A percentile compares a stretch with the other conserved stretches of the same genome.
Conservation (phyloP, 139 green algal species). For the Micromonas commoda region DNA sequence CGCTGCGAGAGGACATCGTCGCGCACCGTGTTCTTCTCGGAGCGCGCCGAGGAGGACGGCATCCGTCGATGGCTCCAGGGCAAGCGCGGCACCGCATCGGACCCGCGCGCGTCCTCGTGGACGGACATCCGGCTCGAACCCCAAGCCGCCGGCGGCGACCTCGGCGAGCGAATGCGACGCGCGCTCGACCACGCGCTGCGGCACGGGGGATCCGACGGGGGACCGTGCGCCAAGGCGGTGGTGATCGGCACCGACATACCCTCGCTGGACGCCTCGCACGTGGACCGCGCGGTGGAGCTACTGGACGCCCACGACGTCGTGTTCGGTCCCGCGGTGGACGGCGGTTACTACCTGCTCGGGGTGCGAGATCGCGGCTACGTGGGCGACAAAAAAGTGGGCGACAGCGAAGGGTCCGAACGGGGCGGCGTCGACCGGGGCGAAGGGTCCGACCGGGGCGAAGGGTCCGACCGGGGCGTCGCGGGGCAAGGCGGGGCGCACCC, state of each 20-base stretch:
- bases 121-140: neutral
- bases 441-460: neutral
- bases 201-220: neutral
- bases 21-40: neutral
- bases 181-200: neutral
- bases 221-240: neutral
- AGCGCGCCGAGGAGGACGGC: neutral
- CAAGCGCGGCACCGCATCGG: neutral
- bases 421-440: neutral
- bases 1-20: neutral
- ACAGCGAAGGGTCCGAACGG: too few relatives aligned
- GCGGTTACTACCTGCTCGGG: neutral
- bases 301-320: slow-evolving; percentile 5
- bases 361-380: neutral
- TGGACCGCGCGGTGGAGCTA: neutral
- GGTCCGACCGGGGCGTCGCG: neutral
- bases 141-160: neutral
- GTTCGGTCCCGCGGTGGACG: neutral
- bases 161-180: neutral
- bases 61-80: neutral
- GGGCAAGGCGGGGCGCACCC: neutral
- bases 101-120: neutral
- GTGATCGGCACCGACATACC: slow-evolving; percentile 1
- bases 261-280: neutral
- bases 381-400: too few relatives aligned